Base-by-base conservation (phyloP, 1,284 basidiomycete genomes). In the Lignosus rhinocerotis region DNA sequence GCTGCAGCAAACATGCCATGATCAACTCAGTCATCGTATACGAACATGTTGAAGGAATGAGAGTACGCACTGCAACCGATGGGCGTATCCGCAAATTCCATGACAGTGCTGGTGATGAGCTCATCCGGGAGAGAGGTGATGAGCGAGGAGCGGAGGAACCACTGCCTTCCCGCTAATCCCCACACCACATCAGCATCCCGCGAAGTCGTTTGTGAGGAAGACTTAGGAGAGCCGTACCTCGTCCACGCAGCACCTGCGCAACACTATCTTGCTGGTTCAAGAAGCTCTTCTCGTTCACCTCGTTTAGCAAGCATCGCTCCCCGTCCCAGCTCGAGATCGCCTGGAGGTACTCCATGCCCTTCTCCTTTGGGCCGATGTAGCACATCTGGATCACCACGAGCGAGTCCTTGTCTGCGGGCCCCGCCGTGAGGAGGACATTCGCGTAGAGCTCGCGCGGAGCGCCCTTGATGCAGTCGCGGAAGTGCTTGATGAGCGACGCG, bases 301-400 rank as follows among this genome's bases (percentile, higher is more conserved):
- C 94, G 66, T 94, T 94, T 58, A 96, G 78, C 54, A 95, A 70
- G 67, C 92, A 92, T 50, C 76, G 73, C 66, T 89, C 89, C 47
- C 90, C 93, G 39, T 91, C 87, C 94, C 94, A 96, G 46, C 88
- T 88, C 9, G 85, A 87, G 63, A 96, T 88, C 6, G 92, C 90
- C 53, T 90, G 81, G 25, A 95, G 80, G 64, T 89, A 92, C 65
- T 88, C 86, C 59, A 88, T 83, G 0, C 93, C 94, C 58, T 88
- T 83, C 59, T 87, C 84, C 64, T 83, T 81, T 1, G 86, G 76
- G 0, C 93, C 93, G 31, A 93, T 74, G 69, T 89, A 96, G 75
- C 94, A 96, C 72, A 96, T 86, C 71, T 96, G 94, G 45, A 96
- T 87, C 47, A 96, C 91, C 55, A 94, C 83, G 25, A 96, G 83